phyloP scores from a whole-genome alignment of 148 eudicot species.

The Oxyria digyna region DNA sequence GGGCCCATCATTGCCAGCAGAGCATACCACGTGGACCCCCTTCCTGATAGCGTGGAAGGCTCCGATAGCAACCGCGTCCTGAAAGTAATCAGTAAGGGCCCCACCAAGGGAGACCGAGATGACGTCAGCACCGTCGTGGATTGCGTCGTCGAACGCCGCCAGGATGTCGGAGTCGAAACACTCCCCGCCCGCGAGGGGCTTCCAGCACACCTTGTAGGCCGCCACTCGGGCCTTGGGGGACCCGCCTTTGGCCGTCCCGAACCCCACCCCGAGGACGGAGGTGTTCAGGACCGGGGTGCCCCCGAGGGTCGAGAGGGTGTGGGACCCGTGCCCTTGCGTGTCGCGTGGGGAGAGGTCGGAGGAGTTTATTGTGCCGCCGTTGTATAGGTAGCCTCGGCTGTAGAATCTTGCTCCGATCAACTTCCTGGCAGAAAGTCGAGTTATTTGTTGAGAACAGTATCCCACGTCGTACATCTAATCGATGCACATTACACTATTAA shows the following conservation, averaged over 20 bases:
- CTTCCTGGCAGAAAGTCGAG: slow-evolving; percentile 34
- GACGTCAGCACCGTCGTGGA: slow-evolving; percentile 59
- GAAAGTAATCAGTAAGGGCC: slow-evolving; percentile 14
- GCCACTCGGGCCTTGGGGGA: slow-evolving; percentile 71
- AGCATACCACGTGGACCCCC: slow-evolving; percentile 44
- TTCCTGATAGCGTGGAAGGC: slow-evolving; percentile 48
- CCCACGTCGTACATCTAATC: too few species aligned
- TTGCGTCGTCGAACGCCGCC: slow-evolving; percentile 44
- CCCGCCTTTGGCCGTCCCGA: slow-evolving; percentile 68
- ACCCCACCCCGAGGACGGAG: slow-evolving; percentile 20
- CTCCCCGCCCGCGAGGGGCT: slow-evolving; percentile 7
- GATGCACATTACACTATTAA: too few species aligned
- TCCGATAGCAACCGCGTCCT: slow-evolving; percentile 36
- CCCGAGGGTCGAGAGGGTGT: slow-evolving; percentile 63
- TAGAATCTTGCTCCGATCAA: slow-evolving; percentile 56
- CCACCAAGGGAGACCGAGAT: slow-evolving; percentile 54
- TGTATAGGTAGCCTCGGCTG: slow-evolving; percentile 21
- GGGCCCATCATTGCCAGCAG: slow-evolving; percentile 69
- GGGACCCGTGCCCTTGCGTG: slow-evolving; percentile 50
- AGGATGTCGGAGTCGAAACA: slow-evolving; percentile 49
- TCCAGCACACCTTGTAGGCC: slow-evolving; percentile 62
- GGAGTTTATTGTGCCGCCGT: not conserved
- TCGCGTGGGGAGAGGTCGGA: slow-evolving; percentile 30
- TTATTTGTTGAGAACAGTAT: too few species aligned
- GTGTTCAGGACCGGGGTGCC: slow-evolving; percentile 50